Conservation (phyloP, 768 basidiomycete species). For the Mrakia gelida region DNA sequence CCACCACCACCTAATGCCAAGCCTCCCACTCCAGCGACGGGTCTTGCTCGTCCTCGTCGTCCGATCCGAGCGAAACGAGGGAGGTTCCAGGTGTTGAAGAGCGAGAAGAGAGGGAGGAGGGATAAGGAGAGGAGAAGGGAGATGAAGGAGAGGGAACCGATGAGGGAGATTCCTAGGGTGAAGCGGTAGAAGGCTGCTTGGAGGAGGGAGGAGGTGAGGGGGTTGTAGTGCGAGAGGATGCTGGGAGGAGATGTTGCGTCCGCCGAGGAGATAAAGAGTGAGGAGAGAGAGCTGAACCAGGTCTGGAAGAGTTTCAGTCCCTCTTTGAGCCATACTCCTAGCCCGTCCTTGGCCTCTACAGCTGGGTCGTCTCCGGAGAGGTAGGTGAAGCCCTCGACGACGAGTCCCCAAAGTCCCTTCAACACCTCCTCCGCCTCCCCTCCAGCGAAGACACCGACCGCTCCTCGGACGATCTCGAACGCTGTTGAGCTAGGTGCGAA, state of each 20-base stretch:
- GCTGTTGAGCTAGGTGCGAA: conserved; percentile 13
- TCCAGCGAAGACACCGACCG: conserved; percentile 17
- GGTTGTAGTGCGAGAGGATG: background rate
- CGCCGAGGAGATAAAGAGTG: background rate
- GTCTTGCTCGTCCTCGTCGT: background rate
- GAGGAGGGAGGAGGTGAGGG: background rate
- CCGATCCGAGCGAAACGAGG: background rate
- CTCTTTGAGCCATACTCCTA: background rate
- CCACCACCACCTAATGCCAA: background rate
- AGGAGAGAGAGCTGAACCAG: background rate
- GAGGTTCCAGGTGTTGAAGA: conserved; percentile 13
- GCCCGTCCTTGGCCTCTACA: background rate
- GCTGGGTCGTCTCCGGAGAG: background rate
- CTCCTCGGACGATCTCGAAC: conserved; percentile 20
- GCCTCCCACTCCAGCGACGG: background rate
- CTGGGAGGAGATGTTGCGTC: background rate
- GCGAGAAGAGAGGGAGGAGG: conserved; percentile 7
- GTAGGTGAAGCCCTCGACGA: background rate
- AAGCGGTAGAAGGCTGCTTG: background rate
- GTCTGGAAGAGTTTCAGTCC: background rate
- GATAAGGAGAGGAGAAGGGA: conserved; percentile 20
- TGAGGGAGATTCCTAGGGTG: conserved; percentile 10
- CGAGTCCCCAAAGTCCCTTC: background rate
- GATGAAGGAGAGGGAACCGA: conserved; percentile 20
- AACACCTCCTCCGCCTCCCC: conserved; percentile 22